A percentile compares a stretch with the other conserved stretches of the same genome.
Conservation (phyloP, 305 asterid species). For the Andrographis paniculata region DNA sequence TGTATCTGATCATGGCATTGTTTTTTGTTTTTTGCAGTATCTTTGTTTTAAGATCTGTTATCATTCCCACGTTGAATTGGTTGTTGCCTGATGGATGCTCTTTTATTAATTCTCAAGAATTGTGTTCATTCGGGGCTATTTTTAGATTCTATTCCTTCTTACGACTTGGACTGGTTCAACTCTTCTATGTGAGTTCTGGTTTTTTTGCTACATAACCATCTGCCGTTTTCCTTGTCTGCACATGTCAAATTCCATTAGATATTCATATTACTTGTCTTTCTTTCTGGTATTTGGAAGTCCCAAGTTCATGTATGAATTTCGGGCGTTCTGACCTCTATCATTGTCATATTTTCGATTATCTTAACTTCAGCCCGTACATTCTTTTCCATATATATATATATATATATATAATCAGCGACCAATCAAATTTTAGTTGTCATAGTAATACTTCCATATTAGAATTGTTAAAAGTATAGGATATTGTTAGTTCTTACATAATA, state of each 20-base stretch:
- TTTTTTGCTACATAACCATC: conserved; percentile 7
- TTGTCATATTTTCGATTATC: not conserved
- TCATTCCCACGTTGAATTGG: conserved; percentile 64
- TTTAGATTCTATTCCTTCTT: conserved; percentile 59
- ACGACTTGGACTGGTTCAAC: conserved; percentile 61
- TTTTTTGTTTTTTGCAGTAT: conserved; percentile 55
- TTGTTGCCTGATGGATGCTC: conserved; percentile 65
- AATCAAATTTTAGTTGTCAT: no score
- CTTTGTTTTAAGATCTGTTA: conserved; percentile 53
- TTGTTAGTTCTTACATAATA: not conserved
- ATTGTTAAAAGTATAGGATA: no score
- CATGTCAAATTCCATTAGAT: not conserved
- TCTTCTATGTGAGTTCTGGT: conserved; percentile 66
- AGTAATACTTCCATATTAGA: no score
- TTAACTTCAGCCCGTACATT: no score
- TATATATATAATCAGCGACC: no score
- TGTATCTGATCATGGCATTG: conserved; percentile 6
- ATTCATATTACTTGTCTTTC: conserved; percentile 11
- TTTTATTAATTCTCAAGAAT: conserved; percentile 26
- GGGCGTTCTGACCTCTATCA: not conserved
- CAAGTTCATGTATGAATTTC: conserved; percentile 5
- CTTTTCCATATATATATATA: no score
- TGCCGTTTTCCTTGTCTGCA: no score
- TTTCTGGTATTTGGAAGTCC: conserved; percentile 2
- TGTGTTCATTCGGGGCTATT: conserved; percentile 42